Evolutionary conservation across 2,329 filamentous ascomycete species (phyloP).

Genomic region (Onygenales sp.): DNA sequence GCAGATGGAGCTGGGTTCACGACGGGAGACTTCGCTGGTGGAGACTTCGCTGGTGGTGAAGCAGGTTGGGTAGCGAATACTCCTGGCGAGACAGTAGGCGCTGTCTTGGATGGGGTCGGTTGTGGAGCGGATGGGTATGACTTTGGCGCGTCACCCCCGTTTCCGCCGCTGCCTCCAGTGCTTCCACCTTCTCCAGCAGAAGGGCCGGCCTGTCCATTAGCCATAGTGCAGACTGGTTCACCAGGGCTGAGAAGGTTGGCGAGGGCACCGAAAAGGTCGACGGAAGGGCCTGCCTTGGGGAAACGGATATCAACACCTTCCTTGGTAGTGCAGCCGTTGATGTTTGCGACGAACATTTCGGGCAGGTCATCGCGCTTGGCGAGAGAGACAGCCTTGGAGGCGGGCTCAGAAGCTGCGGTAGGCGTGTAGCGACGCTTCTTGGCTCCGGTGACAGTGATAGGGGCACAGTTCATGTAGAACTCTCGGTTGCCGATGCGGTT

Average conservation of each 20-base stretch:
- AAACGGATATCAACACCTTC: conserved; percentile 53
- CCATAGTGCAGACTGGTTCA: conserved; percentile 18
- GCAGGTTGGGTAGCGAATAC: neutral
- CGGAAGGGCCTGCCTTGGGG: conserved; percentile 54
- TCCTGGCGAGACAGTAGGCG: neutral
- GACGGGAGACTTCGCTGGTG: conserved; percentile 14
- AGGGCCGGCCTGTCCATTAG: conserved; percentile 20
- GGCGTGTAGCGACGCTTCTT: conserved; percentile 31
- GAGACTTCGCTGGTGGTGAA: conserved; percentile 12
- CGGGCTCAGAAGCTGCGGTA: conserved; percentile 3
- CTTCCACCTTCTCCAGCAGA: conserved; percentile 23
- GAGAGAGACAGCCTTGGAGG: conserved; percentile 21
- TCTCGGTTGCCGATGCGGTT: conserved; percentile 89
- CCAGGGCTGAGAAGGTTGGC: conserved; percentile 26
- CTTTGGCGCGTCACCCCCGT: neutral
- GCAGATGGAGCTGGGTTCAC: conserved; percentile 6
- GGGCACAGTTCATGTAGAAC: conserved; percentile 96
- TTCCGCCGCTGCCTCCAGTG: conserved; percentile 12
- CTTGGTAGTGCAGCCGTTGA: conserved; percentile 49
- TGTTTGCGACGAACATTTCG: conserved; percentile 66
- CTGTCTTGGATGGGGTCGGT: neutral
- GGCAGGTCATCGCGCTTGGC: conserved; percentile 55
- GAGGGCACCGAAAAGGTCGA: conserved; percentile 40
- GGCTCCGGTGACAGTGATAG: conserved; percentile 52
- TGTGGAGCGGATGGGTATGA: neutral